phyloP scores from a whole-genome alignment of 441 rosid species.

The Kokia cookei region DNA sequence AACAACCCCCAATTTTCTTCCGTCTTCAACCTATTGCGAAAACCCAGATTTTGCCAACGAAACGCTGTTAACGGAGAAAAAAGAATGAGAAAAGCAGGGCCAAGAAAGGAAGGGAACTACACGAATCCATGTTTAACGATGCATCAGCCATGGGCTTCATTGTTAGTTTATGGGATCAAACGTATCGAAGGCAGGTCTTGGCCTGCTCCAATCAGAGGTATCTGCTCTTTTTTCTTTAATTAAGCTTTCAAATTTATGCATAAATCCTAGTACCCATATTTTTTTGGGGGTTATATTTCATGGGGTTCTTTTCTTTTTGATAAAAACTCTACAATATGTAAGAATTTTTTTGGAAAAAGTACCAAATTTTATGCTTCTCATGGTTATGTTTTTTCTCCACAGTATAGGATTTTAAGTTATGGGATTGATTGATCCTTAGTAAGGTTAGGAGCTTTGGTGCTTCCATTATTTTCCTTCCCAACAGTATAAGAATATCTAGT shows the following conservation, averaged over 20 bases:
- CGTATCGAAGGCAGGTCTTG: constrained; percentile 94
- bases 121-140: constrained; percentile 77
- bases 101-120: constrained; percentile 42
- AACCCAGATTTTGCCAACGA: background rate
- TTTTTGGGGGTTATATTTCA: background rate
- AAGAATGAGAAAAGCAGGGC: background rate
- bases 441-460: background rate
- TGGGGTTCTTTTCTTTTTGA: background rate
- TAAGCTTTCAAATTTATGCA: background rate
- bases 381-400: background rate
- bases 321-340: background rate
- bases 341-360: background rate
- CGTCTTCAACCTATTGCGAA: background rate
- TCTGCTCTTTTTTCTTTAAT: background rate
- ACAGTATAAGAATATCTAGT: background rate
- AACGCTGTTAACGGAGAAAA: background rate
- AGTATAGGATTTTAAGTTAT: background rate
- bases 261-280: background rate
- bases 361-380: background rate
- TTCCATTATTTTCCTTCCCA: background rate
- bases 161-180: constrained; percentile 77
- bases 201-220: constrained; percentile 85
- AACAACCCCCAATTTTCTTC: background rate
- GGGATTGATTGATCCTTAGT: background rate
- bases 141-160: constrained; percentile 99